phyloP scores from a whole-genome alignment of 2,329 filamentous ascomycete species.

The Fusarium anguioides region DNA sequence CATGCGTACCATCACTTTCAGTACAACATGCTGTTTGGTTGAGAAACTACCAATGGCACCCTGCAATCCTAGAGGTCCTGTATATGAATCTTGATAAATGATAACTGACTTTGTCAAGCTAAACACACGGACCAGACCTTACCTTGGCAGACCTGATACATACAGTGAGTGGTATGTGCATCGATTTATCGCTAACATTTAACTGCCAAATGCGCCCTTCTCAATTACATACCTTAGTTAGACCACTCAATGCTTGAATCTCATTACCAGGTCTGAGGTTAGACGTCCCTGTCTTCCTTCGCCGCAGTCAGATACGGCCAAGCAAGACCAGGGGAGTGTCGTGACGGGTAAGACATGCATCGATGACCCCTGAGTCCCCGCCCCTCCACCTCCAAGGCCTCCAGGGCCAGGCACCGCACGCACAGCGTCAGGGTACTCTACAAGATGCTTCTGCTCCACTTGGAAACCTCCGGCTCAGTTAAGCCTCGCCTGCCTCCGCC shows the following conservation, averaged over 20 bases:
- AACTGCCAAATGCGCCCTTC: background rate
- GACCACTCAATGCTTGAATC: slow-evolving; percentile 18
- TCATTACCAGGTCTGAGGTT: slow-evolving; percentile 28
- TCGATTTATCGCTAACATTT: slow-evolving; percentile 11
- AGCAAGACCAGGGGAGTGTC: slow-evolving; percentile 19
- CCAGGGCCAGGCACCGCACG: background rate
- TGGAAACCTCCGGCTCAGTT: slow-evolving; percentile 34
- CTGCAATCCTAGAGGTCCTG: background rate
- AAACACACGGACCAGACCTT: slow-evolving; percentile 21
- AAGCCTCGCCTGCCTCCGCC: slow-evolving; percentile 36
- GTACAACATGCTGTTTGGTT: slow-evolving; percentile 14
- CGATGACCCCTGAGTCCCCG: slow-evolving; percentile 34
- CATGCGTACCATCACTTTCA: slow-evolving; percentile 2
- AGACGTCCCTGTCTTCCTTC: slow-evolving; percentile 9
- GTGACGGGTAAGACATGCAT: slow-evolving; percentile 38
- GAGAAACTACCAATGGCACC: slow-evolving; percentile 24
- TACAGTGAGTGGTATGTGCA: background rate
- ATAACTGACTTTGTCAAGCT: slow-evolving; percentile 3
- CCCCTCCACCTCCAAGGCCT: slow-evolving; percentile 21
- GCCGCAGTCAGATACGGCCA: slow-evolving; percentile 14
- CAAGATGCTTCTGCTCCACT: slow-evolving; percentile 33
- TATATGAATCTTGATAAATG: background rate
- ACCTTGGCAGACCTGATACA: slow-evolving; percentile 35
- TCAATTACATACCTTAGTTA: slow-evolving; percentile 26
- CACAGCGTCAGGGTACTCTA: background rate